phyloP scores from a whole-genome alignment of 495 filamentous ascomycete genomes.

The Xylaria longipes region DNA sequence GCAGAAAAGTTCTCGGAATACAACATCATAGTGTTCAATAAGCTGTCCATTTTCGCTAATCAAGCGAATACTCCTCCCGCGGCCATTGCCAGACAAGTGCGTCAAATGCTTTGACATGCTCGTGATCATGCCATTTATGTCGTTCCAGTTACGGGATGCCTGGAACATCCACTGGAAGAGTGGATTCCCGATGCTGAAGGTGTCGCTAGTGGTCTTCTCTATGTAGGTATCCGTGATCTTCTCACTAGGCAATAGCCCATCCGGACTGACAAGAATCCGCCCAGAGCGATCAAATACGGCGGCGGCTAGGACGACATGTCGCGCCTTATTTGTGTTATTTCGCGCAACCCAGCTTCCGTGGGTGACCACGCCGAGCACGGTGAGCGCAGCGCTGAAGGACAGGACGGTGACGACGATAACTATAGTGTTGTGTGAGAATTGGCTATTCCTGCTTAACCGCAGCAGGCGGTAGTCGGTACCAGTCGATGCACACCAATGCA shows the following conservation, averaged over 20 bases:
- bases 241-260: constrained; percentile 78
- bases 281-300: constrained; percentile 79
- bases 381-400: constrained; percentile 65
- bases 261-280: constrained; percentile 76
- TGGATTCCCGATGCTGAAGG: constrained; percentile 76
- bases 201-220: constrained; percentile 76
- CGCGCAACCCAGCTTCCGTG: constrained; percentile 61
- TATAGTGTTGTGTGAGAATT: constrained; percentile 60
- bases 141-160: constrained; percentile 76
- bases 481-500: constrained; percentile 85
- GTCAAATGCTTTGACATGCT: constrained; percentile 69
- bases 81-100: constrained; percentile 37
- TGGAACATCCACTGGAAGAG: constrained; percentile 89
- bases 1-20: constrained; percentile 90
- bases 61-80: constrained; percentile 40
- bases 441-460: constrained; percentile 39
- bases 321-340: constrained; percentile 68
- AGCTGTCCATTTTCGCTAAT: constrained; percentile 51
- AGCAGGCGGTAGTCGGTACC: constrained; percentile 70
- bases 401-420: constrained; percentile 70
- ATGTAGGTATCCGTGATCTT: constrained; percentile 82
- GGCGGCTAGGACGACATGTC: constrained; percentile 78
- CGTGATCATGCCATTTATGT: constrained; percentile 69
- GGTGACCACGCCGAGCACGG: constrained; percentile 57
- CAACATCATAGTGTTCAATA: constrained; percentile 70